Base-by-base conservation (phyloP, 2,329 filamentous ascomycete species). In the Aspergillus melleus region DNA sequence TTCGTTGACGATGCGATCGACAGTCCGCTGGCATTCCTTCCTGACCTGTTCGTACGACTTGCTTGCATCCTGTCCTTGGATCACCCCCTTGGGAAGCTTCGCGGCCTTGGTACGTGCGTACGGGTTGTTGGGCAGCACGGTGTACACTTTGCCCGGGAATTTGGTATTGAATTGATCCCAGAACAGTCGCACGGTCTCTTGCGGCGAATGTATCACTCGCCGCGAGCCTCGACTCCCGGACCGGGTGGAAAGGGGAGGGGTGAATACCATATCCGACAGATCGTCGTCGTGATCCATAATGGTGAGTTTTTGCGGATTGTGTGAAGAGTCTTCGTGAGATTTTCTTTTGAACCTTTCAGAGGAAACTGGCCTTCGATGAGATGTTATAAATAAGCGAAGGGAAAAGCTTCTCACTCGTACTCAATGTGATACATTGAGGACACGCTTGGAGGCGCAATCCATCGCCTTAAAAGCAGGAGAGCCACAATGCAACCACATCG, bases 31-130 rank as follows among this genome's bases (percentile, higher is more conserved):
- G 75, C 91, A 96, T 59, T 88, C 84, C 22, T 83, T 83, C 3
- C 83, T 86, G 0, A 90, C 91, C 67, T 91, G 86, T 56, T 91
- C 86, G 70, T 91, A 95, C 0, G 89, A 91, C 20, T 85, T 83
- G 49, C 85, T 80, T 0, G 86, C 86, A 60, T 83, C 85, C 55
- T 84, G 81, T 19, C 83, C 82, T 11, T 80, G 80, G 10, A 84
- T 79, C 4, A 81, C 77, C 26, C 83, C 84, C 53, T 82, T 82
- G 1, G 84, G 81, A 30, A 82, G 80, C 60, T 82, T 80, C 55
- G 83, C 83, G 29, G 85, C 83, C 26, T 85, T 84, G 59, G 82
- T 83, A 60, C 86, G 83, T 36, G 85, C 84, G 70, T 89, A 88
- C 6, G 84, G 79, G 64, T 89, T 90, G 59, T 86, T 84, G 0